These are phyloP conservation scores for Rosa persica DNA, from an alignment of 306 rosid genomes.

Conservation along the genomic window DNA sequence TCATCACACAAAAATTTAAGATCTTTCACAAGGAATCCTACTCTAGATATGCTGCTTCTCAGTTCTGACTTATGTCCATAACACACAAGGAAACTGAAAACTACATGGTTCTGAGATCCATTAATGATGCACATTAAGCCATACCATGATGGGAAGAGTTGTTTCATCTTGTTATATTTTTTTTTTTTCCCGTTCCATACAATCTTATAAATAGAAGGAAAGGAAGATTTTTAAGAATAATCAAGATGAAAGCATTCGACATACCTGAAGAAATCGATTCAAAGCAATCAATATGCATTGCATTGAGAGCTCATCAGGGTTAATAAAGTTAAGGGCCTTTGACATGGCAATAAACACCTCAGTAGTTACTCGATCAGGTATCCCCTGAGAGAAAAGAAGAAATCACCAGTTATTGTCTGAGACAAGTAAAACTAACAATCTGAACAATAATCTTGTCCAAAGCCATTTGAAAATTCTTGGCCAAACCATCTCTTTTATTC, in stretches of 20 bases:
- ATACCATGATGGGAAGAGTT: background rate
- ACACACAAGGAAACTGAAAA: background rate
- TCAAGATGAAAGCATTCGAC: constrained; percentile 24
- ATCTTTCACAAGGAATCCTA: background rate
- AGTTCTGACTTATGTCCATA: background rate
- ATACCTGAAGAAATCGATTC: constrained; percentile 96
- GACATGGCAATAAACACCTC: constrained; percentile 99
- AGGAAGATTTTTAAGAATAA: background rate
- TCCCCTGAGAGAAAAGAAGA: constrained; percentile 53
- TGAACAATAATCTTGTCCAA: background rate
- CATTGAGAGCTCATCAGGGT: constrained; percentile 99
- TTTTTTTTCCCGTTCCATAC: no score
- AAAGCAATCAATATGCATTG: constrained; percentile 96
- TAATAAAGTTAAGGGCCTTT: constrained; percentile 95
- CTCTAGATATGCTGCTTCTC: constrained; percentile 4
- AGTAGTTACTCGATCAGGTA: constrained; percentile 92
- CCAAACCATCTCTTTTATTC: background rate
- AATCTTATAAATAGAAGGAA: background rate
- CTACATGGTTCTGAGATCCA: background rate
- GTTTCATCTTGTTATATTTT: background rate
- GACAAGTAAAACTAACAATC: background rate
- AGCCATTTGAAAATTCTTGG: background rate
- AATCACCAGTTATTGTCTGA: constrained; percentile 19
- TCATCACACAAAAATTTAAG: background rate
- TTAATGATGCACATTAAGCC: background rate